Percentiles rank a stretch among this genome's conserved stretches.
Evolutionary conservation across 768 basidiomycete genomes (phyloP).

Genomic region (Lactarius hatsudake): DNA sequence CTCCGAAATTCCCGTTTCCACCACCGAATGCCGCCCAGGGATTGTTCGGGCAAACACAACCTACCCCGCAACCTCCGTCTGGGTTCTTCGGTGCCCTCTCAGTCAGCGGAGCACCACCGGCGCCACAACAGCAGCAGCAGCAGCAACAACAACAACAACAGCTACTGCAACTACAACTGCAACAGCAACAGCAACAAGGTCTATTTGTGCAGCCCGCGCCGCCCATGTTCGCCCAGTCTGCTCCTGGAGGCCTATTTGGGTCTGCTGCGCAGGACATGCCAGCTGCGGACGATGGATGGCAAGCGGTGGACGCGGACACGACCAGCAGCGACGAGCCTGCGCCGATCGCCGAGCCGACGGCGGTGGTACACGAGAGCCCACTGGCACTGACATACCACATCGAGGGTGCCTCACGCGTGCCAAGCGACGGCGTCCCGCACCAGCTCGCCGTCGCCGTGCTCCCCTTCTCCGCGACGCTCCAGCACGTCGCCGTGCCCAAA

Average conservation of each 20-base stretch:
- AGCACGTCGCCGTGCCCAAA: slow-evolving; percentile 50
- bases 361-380: slow-evolving; percentile 51
- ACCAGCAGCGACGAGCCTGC: background rate
- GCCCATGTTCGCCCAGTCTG: too few relatives aligned
- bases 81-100: too few relatives aligned
- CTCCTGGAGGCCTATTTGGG: background rate
- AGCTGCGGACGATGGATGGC: too few relatives aligned
- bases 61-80: background rate
- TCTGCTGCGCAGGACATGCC: background rate
- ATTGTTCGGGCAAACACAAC: background rate
- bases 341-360: slow-evolving; percentile 37
- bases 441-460: slow-evolving; percentile 52
- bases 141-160: too few relatives aligned
- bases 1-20: background rate
- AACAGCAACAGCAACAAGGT: too few relatives aligned
- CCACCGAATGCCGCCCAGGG: too few relatives aligned
- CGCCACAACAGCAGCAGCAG: too few relatives aligned
- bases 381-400: slow-evolving; percentile 52
- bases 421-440: slow-evolving; percentile 55
- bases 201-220: too few relatives aligned
- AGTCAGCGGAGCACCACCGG: background rate
- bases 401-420: slow-evolving; percentile 50
- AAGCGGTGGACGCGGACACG: too few relatives aligned
- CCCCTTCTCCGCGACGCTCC: slow-evolving; percentile 45
- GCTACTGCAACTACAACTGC: too few relatives aligned